phyloP scores from a whole-genome alignment of 2,329 filamentous ascomycete species.

The Ophiostoma pallidulum region DNA sequence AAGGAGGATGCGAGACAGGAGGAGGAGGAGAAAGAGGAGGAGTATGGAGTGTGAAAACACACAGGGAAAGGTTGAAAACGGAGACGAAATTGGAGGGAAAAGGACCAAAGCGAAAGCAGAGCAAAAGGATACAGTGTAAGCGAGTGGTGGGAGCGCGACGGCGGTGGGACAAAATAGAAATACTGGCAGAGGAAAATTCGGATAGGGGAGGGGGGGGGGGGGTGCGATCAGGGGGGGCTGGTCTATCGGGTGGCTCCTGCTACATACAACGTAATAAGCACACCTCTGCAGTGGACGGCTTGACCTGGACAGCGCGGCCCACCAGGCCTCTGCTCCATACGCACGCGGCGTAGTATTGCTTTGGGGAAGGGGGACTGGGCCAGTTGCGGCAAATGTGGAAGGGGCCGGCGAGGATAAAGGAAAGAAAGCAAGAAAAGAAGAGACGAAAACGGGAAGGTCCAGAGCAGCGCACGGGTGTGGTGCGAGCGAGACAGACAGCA shows the following conservation, averaged over 20 bases:
- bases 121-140: conserved; percentile 1
- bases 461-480: no score
- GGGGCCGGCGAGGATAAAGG: no score
- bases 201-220: conserved; percentile 2
- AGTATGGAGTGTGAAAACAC: not conserved
- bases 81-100: not conserved
- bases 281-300: no score
- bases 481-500: not conserved
- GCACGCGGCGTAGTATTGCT: no score
- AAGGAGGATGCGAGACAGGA: not conserved
- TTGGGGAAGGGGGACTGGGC: no score
- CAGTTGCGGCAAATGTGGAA: no score
- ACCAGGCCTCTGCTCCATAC: no score
- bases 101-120: not conserved
- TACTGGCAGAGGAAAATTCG: not conserved
- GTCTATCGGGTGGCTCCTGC: conserved; percentile 1
- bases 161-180: conserved; percentile 3
- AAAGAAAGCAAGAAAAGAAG: not conserved
- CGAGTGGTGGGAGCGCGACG: not conserved
- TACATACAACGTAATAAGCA: no score
- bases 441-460: not conserved
- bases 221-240: not conserved
- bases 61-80: not conserved
- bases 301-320: no score
- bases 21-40: not conserved